These are phyloP conservation scores for Saccharomycopsis phalli DNA, from an alignment of 1,139 yeast genomes.

Conservation along the genomic window DNA sequence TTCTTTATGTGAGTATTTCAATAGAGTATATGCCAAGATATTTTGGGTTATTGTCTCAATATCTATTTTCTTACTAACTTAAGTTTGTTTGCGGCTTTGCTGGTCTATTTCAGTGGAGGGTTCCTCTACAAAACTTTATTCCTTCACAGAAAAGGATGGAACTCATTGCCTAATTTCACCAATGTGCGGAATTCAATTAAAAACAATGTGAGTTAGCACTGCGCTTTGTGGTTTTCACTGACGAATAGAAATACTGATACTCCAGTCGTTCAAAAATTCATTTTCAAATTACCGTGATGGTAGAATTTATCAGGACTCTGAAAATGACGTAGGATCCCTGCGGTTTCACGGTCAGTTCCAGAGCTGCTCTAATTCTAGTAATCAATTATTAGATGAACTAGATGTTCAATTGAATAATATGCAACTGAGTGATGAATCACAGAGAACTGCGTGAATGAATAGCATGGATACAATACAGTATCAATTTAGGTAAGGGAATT, in stretches of 20 bases:
- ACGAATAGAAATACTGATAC: slow-evolving; percentile 8
- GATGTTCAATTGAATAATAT: slow-evolving; percentile 8
- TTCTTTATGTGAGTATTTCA: slow-evolving; percentile 31
- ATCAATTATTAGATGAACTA: slow-evolving; percentile 12
- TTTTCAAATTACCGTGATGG: slow-evolving; percentile 8
- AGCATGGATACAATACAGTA: too few relatives aligned
- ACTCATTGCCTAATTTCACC: slow-evolving; percentile 24
- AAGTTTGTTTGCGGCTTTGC: slow-evolving; percentile 42
- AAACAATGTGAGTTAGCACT: slow-evolving; percentile 15
- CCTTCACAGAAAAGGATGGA: slow-evolving; percentile 26
- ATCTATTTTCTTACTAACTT: slow-evolving; percentile 6
- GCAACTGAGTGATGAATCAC: too few relatives aligned
- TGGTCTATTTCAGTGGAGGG: slow-evolving; percentile 50
- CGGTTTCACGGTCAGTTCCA: too few relatives aligned
- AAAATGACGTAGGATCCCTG: too few relatives aligned
- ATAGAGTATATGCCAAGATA: background rate
- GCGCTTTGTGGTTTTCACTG: background rate
- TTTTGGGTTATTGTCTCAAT: background rate
- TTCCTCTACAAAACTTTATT: slow-evolving; percentile 35
- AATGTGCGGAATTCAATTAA: slow-evolving; percentile 9
- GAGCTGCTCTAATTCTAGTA: too few relatives aligned
- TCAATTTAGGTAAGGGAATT: too few relatives aligned
- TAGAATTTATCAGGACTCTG: background rate
- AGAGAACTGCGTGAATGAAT: too few relatives aligned
- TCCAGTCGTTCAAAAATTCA: slow-evolving; percentile 8